A percentile compares a stretch with the other conserved stretches of the same genome.
Conservation (phyloP, 352 stramenopile species). For the Phytophthora hibernalis region DNA sequence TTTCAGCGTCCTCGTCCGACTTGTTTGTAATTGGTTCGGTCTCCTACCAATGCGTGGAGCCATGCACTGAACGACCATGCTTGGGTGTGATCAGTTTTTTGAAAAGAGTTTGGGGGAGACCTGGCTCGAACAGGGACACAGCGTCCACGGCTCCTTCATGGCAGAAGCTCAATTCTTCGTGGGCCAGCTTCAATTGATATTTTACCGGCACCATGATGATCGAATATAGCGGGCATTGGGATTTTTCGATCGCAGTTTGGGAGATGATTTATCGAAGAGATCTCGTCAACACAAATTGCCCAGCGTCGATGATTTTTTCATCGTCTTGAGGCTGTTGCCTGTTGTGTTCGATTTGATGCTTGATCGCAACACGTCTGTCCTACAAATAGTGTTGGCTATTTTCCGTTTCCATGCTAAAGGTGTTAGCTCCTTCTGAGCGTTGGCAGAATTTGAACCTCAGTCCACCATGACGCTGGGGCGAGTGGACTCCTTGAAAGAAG, state of each 20-base stretch:
- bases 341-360: no score
- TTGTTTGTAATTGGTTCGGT: conserved; percentile 25
- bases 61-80: conserved; percentile 19
- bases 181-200: not conserved
- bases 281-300: no score
- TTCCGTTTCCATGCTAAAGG: no score
- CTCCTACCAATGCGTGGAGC: conserved; percentile 11
- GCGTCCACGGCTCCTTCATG: conserved; percentile 21
- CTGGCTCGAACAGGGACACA: conserved; percentile 17
- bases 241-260: not conserved
- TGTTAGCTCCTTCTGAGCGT: no score
- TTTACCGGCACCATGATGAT: conserved; percentile 3
- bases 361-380: no score
- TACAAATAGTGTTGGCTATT: no score
- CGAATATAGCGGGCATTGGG: not conserved
- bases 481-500: not conserved
- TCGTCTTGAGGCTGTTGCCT: no score
- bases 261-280: no score
- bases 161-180: conserved; percentile 21
- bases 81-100: conserved; percentile 20
- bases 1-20: conserved; percentile 5
- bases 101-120: conserved; percentile 8
- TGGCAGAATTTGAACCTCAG: no score
- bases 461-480: not conserved
- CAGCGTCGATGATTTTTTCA: no score